These are phyloP conservation scores for Kokia cookei DNA, from an alignment of 441 rosid species.

Conservation along the genomic window DNA sequence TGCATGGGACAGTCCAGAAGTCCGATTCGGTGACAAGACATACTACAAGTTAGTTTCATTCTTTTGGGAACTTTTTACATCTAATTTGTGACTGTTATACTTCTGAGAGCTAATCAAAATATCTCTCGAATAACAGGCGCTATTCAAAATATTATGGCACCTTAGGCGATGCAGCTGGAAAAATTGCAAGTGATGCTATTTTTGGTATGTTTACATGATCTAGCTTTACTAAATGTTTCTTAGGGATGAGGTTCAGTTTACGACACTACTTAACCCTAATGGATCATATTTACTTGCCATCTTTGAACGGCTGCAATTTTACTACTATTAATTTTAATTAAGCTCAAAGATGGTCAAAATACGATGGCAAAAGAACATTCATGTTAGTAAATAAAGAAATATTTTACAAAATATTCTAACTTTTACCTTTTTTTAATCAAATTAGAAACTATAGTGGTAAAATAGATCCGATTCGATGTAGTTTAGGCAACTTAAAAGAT, in stretches of 20 bases:
- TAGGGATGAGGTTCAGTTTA: not conserved
- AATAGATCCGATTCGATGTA: no score
- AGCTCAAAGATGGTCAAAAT: not conserved
- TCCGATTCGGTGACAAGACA: slow-evolving; percentile 38
- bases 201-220: slow-evolving; percentile 30
- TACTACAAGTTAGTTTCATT: slow-evolving; percentile 44
- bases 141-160: slow-evolving; percentile 59
- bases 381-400: no score
- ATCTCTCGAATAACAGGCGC: slow-evolving; percentile 32
- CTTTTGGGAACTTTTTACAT: not conserved
- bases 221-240: not conserved
- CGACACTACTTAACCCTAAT: not conserved
- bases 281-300: not conserved
- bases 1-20: slow-evolving; percentile 74
- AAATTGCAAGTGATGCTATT: slow-evolving; percentile 56
- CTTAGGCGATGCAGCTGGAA: slow-evolving; percentile 53
- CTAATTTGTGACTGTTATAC: not conserved
- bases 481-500: no score
- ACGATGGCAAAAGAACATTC: not conserved
- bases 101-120: not conserved
- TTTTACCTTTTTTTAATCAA: no score
- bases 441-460: no score
- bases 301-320: not conserved
- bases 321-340: not conserved
- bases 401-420: no score